phyloP scores from a whole-genome alignment of 371 early-diverging fungal genomes.

The Chytridium lagenaria region DNA sequence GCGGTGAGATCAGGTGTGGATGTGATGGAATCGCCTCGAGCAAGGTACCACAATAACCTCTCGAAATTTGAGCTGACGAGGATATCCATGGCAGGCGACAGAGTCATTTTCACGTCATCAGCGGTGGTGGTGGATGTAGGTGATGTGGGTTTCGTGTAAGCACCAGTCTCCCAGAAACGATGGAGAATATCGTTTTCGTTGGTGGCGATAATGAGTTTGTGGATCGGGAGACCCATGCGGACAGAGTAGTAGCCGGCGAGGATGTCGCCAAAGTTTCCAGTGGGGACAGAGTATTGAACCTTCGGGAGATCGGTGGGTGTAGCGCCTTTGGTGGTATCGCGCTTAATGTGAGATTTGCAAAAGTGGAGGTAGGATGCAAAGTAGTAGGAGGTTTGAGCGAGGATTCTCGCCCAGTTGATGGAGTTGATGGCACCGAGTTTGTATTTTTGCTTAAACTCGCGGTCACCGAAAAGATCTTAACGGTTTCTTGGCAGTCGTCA shows the following conservation, averaged over 20 bases:
- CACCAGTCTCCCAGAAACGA: conserved; percentile 86
- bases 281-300: conserved; percentile 89
- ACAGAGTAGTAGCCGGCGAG: conserved; percentile 93
- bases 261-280: conserved; percentile 99
- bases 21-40: conserved; percentile 23
- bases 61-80: conserved; percentile 96
- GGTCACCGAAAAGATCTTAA: conserved; percentile 89
- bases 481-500: conserved; percentile 97
- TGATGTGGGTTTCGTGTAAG: conserved; percentile 62
- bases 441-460: conserved; percentile 74
- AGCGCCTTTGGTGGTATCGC: not conserved
- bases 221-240: conserved; percentile 90
- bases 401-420: conserved; percentile 98
- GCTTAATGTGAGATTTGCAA: not conserved
- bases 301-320: conserved; percentile 44
- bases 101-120: conserved; percentile 76
- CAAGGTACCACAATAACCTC: conserved; percentile 90
- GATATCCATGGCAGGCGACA: conserved; percentile 97
- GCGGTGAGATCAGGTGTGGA: conserved; percentile 15
- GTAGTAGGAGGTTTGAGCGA: conserved; percentile 95
- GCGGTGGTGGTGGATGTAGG: conserved; percentile 32
- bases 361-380: conserved; percentile 84
- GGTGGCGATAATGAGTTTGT: conserved; percentile 84
- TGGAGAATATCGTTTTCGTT: conserved; percentile 97
- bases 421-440: conserved; percentile 95